Percentiles rank a stretch among this genome's conserved stretches.
phyloP scores from a whole-genome alignment of 345 rosid species.

The Syzygium aromaticum region DNA sequence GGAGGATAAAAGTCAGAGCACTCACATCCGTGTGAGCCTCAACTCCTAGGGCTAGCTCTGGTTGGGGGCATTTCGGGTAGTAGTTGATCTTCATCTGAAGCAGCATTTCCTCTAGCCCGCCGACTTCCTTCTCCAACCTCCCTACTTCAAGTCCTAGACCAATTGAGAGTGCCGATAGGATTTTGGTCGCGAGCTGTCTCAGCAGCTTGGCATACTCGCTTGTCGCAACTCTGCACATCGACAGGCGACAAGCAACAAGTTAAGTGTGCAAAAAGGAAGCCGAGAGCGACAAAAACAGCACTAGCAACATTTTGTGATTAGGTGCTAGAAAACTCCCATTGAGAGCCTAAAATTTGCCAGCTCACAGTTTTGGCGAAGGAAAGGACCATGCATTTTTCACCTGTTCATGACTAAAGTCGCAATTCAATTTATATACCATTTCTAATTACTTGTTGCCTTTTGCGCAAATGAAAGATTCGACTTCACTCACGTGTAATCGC shows the following conservation, averaged over 20 bases:
- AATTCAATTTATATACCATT: neutral
- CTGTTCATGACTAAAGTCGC: neutral
- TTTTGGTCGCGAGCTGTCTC: conserved; percentile 52
- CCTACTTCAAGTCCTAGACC: conserved; percentile 80
- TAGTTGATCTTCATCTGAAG: conserved; percentile 91
- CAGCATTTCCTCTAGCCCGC: conserved; percentile 77
- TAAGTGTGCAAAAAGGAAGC: neutral
- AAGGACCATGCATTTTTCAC: neutral
- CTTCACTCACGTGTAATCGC: conserved; percentile 61
- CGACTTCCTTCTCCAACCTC: conserved; percentile 79
- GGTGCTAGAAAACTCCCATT: neutral
- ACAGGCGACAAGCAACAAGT: neutral
- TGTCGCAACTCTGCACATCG: conserved; percentile 47
- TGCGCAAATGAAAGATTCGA: neutral
- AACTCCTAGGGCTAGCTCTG: conserved; percentile 94
- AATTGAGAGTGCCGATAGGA: conserved; percentile 52
- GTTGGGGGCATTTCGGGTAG: conserved; percentile 94
- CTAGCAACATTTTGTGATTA: neutral
- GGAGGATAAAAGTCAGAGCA: conserved; percentile 90
- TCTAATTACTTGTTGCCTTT: neutral
- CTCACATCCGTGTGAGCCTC: conserved; percentile 95
- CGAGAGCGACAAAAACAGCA: neutral
- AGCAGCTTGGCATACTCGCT: conserved; percentile 78
- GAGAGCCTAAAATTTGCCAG: neutral
- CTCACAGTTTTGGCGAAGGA: neutral